Evolutionary conservation across 2,329 filamentous ascomycete species (phyloP).

Genomic region (Penicillium sp.): DNA sequence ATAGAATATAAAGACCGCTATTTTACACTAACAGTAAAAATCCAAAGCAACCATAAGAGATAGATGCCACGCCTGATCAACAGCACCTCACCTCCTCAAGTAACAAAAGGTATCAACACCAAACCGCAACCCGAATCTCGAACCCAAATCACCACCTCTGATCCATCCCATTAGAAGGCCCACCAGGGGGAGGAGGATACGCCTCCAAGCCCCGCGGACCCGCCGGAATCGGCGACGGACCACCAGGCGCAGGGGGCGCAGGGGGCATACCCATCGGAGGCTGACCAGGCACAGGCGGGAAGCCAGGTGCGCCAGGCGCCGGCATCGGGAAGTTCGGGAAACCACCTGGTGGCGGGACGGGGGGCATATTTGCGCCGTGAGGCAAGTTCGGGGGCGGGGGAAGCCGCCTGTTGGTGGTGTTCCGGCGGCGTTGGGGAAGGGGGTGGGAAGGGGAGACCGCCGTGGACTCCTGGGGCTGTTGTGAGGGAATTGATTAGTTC

Average conservation of each 20-base stretch:
- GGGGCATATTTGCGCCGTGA: constrained; percentile 40
- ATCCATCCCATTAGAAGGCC: constrained; percentile 27
- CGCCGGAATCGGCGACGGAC: constrained; percentile 22
- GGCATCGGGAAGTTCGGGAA: constrained; percentile 28
- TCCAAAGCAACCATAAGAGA: constrained; percentile 4
- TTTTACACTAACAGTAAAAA: constrained; percentile 19
- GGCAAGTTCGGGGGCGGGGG: constrained; percentile 41
- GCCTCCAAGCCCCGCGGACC: constrained; percentile 31
- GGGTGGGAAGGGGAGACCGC: constrained; percentile 55
- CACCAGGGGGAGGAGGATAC: constrained; percentile 27
- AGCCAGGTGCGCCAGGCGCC: constrained; percentile 30
- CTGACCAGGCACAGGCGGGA: constrained; percentile 38
- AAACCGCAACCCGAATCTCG: neutral
- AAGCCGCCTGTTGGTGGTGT: constrained; percentile 39
- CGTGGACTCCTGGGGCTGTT: constrained; percentile 54
- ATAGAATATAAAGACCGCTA: constrained; percentile 14
- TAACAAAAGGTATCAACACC: constrained; percentile 10
- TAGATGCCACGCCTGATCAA: constrained; percentile 8
- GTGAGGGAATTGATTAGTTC: constrained; percentile 11
- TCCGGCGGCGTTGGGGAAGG: constrained; percentile 40
- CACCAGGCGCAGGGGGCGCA: constrained; percentile 1
- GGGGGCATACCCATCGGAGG: constrained; percentile 13
- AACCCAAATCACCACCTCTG: constrained; percentile 28
- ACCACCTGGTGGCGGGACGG: constrained; percentile 46
- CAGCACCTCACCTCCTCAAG: constrained; percentile 5